Base-by-base conservation (phyloP, 73 alveolate species). In the Blepharisma stoltei region DNA sequence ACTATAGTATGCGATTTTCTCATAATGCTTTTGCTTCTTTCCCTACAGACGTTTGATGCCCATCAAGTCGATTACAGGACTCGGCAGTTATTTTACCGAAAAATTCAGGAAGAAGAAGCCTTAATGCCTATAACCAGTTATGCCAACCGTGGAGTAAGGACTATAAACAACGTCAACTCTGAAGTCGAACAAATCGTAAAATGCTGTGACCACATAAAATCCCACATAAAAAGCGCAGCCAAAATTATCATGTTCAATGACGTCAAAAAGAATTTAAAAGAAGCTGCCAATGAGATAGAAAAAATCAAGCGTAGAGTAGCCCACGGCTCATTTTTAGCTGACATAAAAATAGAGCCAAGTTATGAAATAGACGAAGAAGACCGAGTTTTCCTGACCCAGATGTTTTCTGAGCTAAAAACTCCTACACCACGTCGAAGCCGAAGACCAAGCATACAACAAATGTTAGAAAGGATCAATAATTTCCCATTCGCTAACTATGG, bases 211-310 rank as follows among this genome's bases (percentile, higher is more conserved):
- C n/a, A 50, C 3, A 18, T 50, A 18, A 50, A 50, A 50, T 14
- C 65, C 21, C 27, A 50, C 65, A 50, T 50, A 50, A 50, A 50
- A 50, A 14, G n/a, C 65, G 65, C 65, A 50, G 65, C 21, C n/a
- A 0, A 50, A 18, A 18, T 18, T 3, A 50, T 50, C n/a, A 50
- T 50, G 65, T 50, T 50, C 65, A 50, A 50, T 2, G 65, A 50
- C 65, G 21, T 50, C 65, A 50, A 50, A 50, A 18, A 50, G 21
- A 50, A 50, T 3, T 18, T 50, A 50, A 50, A 50, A 50, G 65
- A 50, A 50, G n/a, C 65, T 18, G 27, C 21, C 0, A 14, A 14
- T 2, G 21, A 50, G 6, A 50, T 50, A 11, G 27, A 50, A 50
- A 50, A 18, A 50, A 50, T 50, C 65, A 50, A 50, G 65, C 65